Base-by-base conservation (phyloP, 441 rosid species). In the Populus hybrid region DNA sequence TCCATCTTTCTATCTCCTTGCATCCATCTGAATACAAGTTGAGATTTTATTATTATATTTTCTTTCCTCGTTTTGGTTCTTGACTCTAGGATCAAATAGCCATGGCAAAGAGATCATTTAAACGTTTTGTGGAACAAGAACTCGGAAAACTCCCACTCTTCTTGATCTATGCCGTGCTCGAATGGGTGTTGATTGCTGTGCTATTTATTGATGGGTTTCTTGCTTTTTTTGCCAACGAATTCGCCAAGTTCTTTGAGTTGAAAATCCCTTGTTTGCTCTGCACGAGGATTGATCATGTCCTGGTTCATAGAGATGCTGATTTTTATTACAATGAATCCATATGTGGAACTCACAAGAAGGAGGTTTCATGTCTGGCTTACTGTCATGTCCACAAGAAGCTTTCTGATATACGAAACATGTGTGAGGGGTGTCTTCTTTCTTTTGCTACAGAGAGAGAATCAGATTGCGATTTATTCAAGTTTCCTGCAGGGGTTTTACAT, bases 391-490 rank as follows among this genome's bases (percentile, higher is more conserved):
- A 97, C 87, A 93, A 88, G 86, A 92, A 88, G 83, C 92, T 97
- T 80, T 93, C 99, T 9, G 89, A 97, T 74, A 90, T 97, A 14
- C 87, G 83, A 78, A 82, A 83, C 68, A 90, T 97, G 98, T 97
- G 99, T 31, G 99, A 97, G 72, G 87, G 85, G 7, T 97, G 99
- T 74, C 98, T 97, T 79, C 97, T 97, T 50, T 94, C 99, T 0
- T 97, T 94, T 31, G 98, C 99, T 0, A 89, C 97, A 0, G 88
- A 87, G 81, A 97, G 84, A 82, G 93, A 90, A 83, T 84, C 98
- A 0, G 97, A 88, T 40, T 88, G 89, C 26, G 91, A 91, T 65
- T 88, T 92, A 6, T 93, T 91, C 81, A 96, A 94, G 74, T 90
- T 97, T 73, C 95, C 90, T 20, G 87, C 89, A 7, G 98, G 98